These are phyloP conservation scores for Mycena crocata DNA, from an alignment of 768 basidiomycete species.

Conservation along the genomic window DNA sequence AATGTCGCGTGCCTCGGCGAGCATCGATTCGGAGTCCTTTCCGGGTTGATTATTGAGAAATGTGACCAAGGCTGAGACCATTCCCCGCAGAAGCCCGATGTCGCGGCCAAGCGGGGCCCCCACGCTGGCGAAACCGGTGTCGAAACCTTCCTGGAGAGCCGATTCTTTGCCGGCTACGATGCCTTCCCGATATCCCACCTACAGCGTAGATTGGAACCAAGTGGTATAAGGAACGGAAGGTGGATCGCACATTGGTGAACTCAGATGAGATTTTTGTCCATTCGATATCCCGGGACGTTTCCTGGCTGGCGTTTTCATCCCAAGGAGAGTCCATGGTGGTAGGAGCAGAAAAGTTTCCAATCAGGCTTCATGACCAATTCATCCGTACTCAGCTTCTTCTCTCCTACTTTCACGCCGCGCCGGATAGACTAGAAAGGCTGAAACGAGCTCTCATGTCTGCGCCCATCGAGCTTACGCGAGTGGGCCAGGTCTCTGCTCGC, in stretches of 20 bases:
- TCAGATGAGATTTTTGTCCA: constrained; percentile 76
- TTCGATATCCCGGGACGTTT: constrained; percentile 59
- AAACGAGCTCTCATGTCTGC: constrained; percentile 16
- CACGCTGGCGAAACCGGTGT: constrained; percentile 79
- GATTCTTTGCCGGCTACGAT: constrained; percentile 92
- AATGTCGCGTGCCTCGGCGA: constrained; percentile 65
- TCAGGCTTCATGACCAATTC: no score
- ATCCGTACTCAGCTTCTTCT: no score
- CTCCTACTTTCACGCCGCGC: no score
- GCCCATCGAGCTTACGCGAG: constrained; percentile 44
- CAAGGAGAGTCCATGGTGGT: constrained; percentile 58
- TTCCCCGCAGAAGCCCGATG: constrained; percentile 82
- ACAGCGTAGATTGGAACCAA: constrained; percentile 14
- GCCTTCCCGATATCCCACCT: constrained; percentile 98
- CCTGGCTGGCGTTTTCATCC: constrained; percentile 59
- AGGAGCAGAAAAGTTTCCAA: no score
- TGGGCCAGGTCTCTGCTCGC: constrained; percentile 42
- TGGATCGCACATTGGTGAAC: constrained; percentile 71
- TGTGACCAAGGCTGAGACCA: constrained; percentile 69
- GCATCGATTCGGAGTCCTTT: constrained; percentile 38
- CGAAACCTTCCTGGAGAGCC: constrained; percentile 90
- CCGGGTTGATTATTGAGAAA: constrained; percentile 52
- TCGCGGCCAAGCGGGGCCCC: constrained; percentile 83
- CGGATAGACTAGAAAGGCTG: no score
- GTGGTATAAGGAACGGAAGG: not conserved